phyloP scores from a whole-genome alignment of 768 basidiomycete species.

The Termitomyces sp. region DNA sequence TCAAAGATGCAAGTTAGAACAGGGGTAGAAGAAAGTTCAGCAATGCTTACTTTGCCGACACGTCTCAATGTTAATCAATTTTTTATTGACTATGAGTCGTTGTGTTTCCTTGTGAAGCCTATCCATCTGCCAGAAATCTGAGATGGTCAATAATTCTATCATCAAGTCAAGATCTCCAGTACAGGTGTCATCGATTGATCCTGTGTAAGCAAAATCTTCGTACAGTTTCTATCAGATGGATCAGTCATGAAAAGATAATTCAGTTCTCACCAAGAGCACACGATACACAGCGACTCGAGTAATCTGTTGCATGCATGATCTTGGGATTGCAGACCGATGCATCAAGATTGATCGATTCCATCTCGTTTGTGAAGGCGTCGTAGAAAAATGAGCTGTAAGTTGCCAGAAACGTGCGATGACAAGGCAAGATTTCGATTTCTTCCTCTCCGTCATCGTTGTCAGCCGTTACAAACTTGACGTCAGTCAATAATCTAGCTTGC shows the following conservation, averaged over 20 bases:
- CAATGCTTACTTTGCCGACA: conserved; percentile 12
- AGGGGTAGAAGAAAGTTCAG: neutral
- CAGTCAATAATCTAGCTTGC: conserved; percentile 23
- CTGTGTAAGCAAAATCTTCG: conserved; percentile 29
- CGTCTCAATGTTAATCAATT: conserved; percentile 24
- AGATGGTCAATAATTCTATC: conserved; percentile 23
- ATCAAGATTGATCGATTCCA: conserved; percentile 13
- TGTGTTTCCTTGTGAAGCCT: conserved; percentile 23
- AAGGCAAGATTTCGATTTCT: conserved; percentile 21
- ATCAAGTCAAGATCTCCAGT: conserved; percentile 12
- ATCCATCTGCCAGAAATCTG: conserved; percentile 20
- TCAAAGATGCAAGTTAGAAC: neutral
- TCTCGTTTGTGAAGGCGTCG: conserved; percentile 22
- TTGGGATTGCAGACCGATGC: conserved; percentile 9
- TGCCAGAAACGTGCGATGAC: conserved; percentile 35
- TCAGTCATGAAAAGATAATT: neutral
- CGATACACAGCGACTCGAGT: conserved; percentile 19
- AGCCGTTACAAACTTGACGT: conserved; percentile 28
- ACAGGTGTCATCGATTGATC: conserved; percentile 1
- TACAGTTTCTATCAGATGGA: neutral
- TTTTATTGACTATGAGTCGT: conserved; percentile 19
- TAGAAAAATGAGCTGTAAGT: conserved; percentile 27
- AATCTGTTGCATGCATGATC: conserved; percentile 2
- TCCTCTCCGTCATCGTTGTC: conserved; percentile 11
- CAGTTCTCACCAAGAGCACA: conserved; percentile 22